Conservation (phyloP, 371 early-diverging fungal genomes). For the Phascolomyces articulosus region DNA sequence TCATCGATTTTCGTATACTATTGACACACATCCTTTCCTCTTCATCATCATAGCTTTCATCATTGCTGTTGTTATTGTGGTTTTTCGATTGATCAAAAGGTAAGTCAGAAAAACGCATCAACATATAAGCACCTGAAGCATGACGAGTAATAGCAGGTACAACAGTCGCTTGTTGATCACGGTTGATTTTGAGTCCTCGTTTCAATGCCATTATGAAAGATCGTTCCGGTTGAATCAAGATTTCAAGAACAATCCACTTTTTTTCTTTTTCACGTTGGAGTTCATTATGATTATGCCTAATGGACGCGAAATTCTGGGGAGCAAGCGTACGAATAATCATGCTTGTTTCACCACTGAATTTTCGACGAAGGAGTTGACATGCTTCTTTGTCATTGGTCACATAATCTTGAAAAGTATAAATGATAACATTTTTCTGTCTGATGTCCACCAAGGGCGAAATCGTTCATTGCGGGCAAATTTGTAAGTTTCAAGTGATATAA, state of each 20-base stretch:
- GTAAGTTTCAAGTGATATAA: not conserved
- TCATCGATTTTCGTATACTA: not conserved
- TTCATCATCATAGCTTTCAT: not conserved
- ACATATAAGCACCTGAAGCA: constrained; percentile 10
- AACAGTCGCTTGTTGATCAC: not conserved
- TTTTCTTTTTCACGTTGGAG: not conserved
- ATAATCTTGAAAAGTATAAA: constrained; percentile 1
- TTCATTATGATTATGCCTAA: no score
- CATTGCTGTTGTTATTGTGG: not conserved
- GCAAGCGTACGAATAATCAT: not conserved
- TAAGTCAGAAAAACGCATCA: constrained; percentile 1
- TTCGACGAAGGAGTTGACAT: constrained; percentile 3
- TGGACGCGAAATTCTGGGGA: not conserved
- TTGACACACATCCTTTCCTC: not conserved
- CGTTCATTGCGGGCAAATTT: not conserved
- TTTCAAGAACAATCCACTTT: constrained; percentile 4
- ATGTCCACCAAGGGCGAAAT: constrained; percentile 7
- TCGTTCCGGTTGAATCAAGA: not conserved
- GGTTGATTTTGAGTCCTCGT: not conserved
- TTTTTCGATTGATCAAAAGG: not conserved
- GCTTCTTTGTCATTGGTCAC: constrained; percentile 6
- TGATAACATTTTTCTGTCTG: not conserved
- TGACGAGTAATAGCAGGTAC: constrained; percentile 1
- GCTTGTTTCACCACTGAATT: constrained; percentile 10
- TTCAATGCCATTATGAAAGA: not conserved